Conservation (phyloP, 164 flowering plant genomes). For the Liriodendron chinense region DNA sequence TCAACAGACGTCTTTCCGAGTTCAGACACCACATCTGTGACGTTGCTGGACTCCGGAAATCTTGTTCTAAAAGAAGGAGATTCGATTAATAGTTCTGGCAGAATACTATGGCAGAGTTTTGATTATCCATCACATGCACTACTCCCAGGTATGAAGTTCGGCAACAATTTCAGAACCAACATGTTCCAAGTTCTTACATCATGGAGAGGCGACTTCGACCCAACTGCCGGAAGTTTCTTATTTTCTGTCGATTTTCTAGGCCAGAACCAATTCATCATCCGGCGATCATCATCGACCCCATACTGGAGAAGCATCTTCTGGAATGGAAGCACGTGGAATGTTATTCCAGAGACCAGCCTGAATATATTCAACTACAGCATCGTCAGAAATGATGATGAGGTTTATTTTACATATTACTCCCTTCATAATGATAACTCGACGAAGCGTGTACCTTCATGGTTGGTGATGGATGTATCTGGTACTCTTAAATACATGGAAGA, state of each 20-base stretch:
- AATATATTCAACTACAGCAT: too few relatives aligned
- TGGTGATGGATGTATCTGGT: too few relatives aligned
- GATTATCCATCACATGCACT: conserved; percentile 47
- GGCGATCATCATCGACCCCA: too few relatives aligned
- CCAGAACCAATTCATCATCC: too few relatives aligned
- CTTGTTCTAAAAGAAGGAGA: conserved; percentile 19
- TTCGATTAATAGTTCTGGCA: conserved; percentile 3
- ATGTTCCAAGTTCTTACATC: conserved; percentile 33
- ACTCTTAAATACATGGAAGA: too few relatives aligned
- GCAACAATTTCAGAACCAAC: conserved; percentile 17
- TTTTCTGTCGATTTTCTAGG: too few relatives aligned
- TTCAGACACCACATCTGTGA: neutral
- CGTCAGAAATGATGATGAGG: too few relatives aligned
- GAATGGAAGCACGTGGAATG: neutral
- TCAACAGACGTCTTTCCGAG: conserved; percentile 23
- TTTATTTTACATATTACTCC: too few relatives aligned
- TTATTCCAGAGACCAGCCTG: too few relatives aligned
- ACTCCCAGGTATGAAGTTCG: conserved; percentile 51
- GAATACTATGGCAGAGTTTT: conserved; percentile 52
- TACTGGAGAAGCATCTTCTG: neutral
- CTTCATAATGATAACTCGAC: too few relatives aligned
- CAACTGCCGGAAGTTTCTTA: conserved; percentile 46
- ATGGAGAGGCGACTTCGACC: conserved; percentile 48
- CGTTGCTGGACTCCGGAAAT: conserved; percentile 27
- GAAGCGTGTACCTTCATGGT: too few relatives aligned